Evolutionary conservation across 192 early-diverging fungal species (phyloP).

Genomic region (Podila clonocystis): DNA sequence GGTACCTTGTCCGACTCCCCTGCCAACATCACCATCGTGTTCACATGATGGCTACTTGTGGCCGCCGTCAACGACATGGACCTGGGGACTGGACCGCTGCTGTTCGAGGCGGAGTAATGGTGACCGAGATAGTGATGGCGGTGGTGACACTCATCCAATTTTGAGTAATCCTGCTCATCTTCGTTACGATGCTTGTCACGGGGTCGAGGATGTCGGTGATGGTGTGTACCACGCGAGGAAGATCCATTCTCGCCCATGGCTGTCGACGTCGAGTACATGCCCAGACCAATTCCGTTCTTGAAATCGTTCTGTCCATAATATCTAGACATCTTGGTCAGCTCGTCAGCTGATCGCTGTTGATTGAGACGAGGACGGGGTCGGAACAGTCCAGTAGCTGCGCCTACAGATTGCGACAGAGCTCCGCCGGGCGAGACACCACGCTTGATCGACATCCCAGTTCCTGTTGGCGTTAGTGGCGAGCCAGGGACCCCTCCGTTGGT

Average conservation of each 20-base stretch:
- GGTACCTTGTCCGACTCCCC: neutral
- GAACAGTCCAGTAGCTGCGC: constrained; percentile 4
- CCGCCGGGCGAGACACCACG: constrained; percentile 12
- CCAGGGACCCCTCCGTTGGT: neutral
- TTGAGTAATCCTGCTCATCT: too few species aligned
- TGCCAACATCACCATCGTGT: constrained; percentile 7
- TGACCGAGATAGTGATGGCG: too few species aligned
- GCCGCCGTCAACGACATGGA: constrained; percentile 10
- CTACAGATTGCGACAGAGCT: constrained; percentile 13
- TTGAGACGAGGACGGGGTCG: constrained; percentile 24
- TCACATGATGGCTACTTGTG: neutral
- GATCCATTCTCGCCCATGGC: neutral
- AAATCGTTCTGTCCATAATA: neutral
- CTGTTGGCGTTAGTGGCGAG: neutral
- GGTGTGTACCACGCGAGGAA: neutral
- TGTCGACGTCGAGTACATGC: neutral
- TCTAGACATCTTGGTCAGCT: constrained; percentile 13
- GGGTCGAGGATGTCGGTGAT: neutral
- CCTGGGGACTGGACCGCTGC: neutral
- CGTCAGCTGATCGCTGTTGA: constrained; percentile 37
- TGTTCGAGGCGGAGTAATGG: neutral
- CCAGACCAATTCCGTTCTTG: neutral
- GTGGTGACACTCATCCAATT: too few species aligned
- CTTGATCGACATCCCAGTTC: neutral
- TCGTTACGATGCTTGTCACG: too few species aligned